Percentiles rank a stretch among this genome's conserved stretches.
phyloP scores from a whole-genome alignment of 179 eudicot species.

The Beta corolliflora region DNA sequence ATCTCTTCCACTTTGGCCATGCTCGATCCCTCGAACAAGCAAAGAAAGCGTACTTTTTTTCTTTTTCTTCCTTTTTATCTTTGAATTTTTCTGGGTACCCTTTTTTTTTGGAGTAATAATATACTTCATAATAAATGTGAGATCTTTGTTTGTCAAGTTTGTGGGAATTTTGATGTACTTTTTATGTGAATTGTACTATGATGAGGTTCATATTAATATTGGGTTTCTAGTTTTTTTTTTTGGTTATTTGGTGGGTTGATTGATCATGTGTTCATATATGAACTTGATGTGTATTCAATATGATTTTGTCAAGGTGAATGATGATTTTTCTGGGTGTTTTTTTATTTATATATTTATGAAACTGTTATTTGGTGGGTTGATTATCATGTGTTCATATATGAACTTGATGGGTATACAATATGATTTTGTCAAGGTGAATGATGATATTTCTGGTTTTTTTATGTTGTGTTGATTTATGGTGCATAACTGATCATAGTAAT shows the following conservation, averaged over 20 bases:
- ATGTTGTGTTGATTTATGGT: background rate
- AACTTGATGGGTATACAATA: background rate
- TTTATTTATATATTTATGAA: too few species aligned
- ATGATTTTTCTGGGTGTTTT: too few species aligned
- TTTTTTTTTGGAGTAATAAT: background rate
- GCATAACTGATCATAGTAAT: background rate
- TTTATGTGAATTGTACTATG: background rate
- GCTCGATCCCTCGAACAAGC: constrained; percentile 98
- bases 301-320: too few species aligned
- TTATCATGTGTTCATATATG: background rate
- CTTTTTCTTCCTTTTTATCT: background rate
- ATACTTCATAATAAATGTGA: background rate
- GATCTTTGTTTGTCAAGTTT: constrained; percentile 6
- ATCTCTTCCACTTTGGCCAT: constrained; percentile 94
- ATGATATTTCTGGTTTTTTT: background rate
- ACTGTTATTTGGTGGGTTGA: too few species aligned
- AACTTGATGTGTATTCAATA: too few species aligned
- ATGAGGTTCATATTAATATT: background rate
- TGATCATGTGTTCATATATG: too few species aligned
- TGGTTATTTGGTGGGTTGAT: background rate
- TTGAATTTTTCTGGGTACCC: constrained; percentile 6
- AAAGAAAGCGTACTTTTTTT: constrained; percentile 57
- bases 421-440: background rate
- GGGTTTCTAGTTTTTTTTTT: background rate
- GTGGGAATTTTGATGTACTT: background rate